Evolutionary conservation across 1,284 basidiomycete genomes (phyloP).

Genomic region (Clitocybe nebularis): DNA sequence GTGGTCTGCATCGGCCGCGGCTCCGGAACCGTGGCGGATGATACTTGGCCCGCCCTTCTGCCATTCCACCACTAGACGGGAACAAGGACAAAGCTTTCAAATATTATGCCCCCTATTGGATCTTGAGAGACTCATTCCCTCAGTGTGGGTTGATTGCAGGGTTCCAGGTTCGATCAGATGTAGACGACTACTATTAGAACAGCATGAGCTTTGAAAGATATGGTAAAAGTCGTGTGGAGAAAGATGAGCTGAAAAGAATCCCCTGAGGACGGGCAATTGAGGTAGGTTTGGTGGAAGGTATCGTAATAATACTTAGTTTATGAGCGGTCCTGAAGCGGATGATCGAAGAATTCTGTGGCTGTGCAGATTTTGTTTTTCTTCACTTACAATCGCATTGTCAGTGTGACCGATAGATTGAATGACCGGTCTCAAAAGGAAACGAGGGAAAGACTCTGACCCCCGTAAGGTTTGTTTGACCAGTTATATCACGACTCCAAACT

Average conservation of each 20-base stretch:
- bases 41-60: background rate
- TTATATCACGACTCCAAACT: background rate
- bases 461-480: constrained; percentile 24
- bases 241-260: too few species aligned
- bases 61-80: too few species aligned
- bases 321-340: background rate
- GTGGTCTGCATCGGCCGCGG: background rate
- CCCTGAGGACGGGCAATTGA: background rate
- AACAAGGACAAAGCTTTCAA: too few species aligned
- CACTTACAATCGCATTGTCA: constrained; percentile 2
- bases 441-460: constrained; percentile 16
- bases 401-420: constrained; percentile 10
- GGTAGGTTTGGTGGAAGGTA: constrained; percentile 17
- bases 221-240: too few species aligned
- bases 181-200: too few species aligned
- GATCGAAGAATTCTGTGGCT: constrained; percentile 23
- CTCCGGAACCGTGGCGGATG: background rate
- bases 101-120: too few species aligned
- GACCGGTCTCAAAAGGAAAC: constrained; percentile 29
- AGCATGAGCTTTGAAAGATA: too few species aligned
- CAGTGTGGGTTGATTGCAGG: too few species aligned
- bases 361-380: constrained; percentile 25
- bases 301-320: background rate
- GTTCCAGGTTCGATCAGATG: background rate
- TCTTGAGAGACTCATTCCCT: background rate